These are phyloP conservation scores for Argentina anserina DNA, from an alignment of 306 rosid species.

Conservation along the genomic window DNA sequence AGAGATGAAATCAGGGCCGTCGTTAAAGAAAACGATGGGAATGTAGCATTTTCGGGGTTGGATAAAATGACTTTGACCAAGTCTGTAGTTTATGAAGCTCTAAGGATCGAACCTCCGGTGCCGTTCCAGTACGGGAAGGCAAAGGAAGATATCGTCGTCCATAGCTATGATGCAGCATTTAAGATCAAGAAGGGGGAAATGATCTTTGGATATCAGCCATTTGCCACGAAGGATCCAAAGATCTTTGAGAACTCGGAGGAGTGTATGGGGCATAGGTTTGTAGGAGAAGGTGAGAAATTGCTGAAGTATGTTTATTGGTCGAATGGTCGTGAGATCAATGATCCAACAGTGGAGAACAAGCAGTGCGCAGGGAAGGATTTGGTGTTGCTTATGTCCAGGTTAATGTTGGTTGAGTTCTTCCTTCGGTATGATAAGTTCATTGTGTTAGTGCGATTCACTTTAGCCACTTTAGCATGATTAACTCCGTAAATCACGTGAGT, in stretches of 20 bases:
- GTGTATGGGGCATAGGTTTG: slow-evolving; percentile 37
- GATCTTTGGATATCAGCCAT: slow-evolving; percentile 69
- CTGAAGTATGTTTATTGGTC: slow-evolving; percentile 61
- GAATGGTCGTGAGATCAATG: slow-evolving; percentile 55
- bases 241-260: slow-evolving; percentile 46
- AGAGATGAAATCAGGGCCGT: slow-evolving; percentile 53
- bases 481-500: too few relatives aligned
- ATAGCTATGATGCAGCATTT: slow-evolving; percentile 50
- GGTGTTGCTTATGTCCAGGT: slow-evolving; percentile 44
- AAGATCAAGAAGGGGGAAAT: slow-evolving; percentile 69
- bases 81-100: slow-evolving; percentile 53
- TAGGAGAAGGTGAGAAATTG: slow-evolving; percentile 37
- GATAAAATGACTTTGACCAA: slow-evolving; percentile 56
- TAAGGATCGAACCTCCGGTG: slow-evolving; percentile 71
- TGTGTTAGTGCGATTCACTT: too few relatives aligned
- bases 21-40: slow-evolving; percentile 32
- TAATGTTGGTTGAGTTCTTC: slow-evolving; percentile 60
- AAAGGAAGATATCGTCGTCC: slow-evolving; percentile 51
- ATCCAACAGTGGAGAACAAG: slow-evolving; percentile 47
- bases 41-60: slow-evolving; percentile 32
- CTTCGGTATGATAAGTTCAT: slow-evolving; percentile 56
- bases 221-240: slow-evolving; percentile 62
- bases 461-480: too few relatives aligned
- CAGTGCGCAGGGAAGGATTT: slow-evolving; percentile 56
- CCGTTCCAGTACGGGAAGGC: slow-evolving; percentile 71